Conservation (phyloP, 2,329 filamentous ascomycete genomes). For the Claviceps sorghi region DNA sequence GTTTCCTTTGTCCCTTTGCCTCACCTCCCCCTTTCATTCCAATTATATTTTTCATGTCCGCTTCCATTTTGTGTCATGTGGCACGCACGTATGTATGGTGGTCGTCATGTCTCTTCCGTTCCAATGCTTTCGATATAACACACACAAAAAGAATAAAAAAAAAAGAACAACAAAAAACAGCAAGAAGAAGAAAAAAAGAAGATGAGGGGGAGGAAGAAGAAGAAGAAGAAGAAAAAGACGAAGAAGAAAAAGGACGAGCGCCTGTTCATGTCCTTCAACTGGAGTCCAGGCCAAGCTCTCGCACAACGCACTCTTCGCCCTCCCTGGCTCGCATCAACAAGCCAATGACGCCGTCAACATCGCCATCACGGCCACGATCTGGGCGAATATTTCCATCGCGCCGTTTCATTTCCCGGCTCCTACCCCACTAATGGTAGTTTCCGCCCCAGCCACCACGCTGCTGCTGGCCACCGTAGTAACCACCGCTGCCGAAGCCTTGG, state of each 20-base stretch:
- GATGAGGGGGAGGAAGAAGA: too few species aligned
- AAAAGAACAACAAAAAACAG: background rate
- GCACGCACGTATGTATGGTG: slow-evolving; percentile 13
- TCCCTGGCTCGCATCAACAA: slow-evolving; percentile 1
- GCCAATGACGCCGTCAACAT: background rate
- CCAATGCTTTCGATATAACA: slow-evolving; percentile 12
- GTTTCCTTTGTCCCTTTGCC: slow-evolving; percentile 2
- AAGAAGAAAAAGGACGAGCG: background rate
- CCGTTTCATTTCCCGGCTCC: slow-evolving; percentile 15
- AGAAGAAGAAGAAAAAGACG: background rate
- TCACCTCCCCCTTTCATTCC: slow-evolving; percentile 4
- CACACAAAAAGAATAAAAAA: background rate
- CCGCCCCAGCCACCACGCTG: slow-evolving; percentile 43
- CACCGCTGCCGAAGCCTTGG: slow-evolving; percentile 31
- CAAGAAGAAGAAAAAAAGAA: background rate
- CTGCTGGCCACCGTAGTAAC: slow-evolving; percentile 32
- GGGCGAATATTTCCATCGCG: slow-evolving; percentile 6
- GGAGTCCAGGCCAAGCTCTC: slow-evolving; percentile 7
- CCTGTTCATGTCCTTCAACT: slow-evolving; percentile 4
- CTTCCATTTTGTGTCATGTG: background rate
- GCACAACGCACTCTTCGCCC: slow-evolving; percentile 7
- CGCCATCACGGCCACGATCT: slow-evolving; percentile 3
- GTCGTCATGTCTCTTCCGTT: slow-evolving; percentile 18
- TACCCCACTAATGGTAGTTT: slow-evolving; percentile 39
- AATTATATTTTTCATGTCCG: slow-evolving; percentile 3